These are phyloP conservation scores for Glycine tomentella DNA, from an alignment of 306 rosid genomes.

Conservation along the genomic window DNA sequence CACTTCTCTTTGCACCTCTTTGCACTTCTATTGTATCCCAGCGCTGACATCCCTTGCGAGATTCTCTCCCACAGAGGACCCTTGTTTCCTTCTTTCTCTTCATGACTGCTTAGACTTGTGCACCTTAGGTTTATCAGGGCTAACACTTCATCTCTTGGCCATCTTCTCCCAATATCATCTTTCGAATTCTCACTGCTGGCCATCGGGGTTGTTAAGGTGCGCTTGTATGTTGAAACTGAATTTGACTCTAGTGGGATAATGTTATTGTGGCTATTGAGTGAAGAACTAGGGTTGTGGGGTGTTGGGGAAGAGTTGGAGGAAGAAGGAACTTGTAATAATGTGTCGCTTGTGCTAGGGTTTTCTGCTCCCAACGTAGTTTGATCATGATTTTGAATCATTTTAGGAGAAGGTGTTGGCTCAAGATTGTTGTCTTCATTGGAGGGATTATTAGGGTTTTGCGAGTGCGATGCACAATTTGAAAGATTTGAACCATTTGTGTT, in stretches of 20 bases:
- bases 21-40: slow-evolving; percentile 83
- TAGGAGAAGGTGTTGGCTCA: slow-evolving; percentile 34
- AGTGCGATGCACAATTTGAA: slow-evolving; percentile 16
- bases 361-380: slow-evolving; percentile 38
- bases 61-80: slow-evolving; percentile 93
- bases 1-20: slow-evolving; percentile 95
- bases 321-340: slow-evolving; percentile 32
- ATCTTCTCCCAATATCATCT: slow-evolving; percentile 73
- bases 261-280: slow-evolving; percentile 25
- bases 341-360: slow-evolving; percentile 61
- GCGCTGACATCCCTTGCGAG: slow-evolving; percentile 77
- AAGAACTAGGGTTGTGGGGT: slow-evolving; percentile 45
- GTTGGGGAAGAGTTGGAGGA: background rate
- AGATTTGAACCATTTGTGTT: background rate
- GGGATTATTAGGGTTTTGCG: slow-evolving; percentile 52
- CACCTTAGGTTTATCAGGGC: slow-evolving; percentile 81
- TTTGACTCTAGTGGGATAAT: background rate
- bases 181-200: slow-evolving; percentile 6
- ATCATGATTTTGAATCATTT: slow-evolving; percentile 24
- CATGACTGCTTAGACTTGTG: slow-evolving; percentile 35
- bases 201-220: too few relatives aligned
- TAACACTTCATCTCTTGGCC: slow-evolving; percentile 92
- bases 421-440: background rate
- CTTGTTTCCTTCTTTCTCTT: slow-evolving; percentile 44
- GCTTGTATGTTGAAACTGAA: slow-evolving; percentile 14